Percentiles rank a stretch among this genome's conserved stretches.
Evolutionary conservation across 305 asterid genomes (phyloP).

Genomic region (Withania somnifera): DNA sequence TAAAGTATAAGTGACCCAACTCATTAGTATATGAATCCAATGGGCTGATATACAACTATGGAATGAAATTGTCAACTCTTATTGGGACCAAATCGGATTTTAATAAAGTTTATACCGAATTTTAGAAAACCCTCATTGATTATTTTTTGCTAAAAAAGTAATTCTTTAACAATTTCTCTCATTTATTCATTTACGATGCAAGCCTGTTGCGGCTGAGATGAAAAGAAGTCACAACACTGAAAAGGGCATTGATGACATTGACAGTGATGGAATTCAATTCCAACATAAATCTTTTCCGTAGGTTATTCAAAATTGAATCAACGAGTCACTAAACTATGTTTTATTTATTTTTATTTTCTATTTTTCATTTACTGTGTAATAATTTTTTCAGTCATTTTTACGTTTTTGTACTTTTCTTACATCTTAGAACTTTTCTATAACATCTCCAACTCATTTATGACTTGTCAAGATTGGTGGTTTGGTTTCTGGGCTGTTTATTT

Average conservation of each 20-base stretch:
- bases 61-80: background rate
- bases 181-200: background rate
- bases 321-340: background rate
- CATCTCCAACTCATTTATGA: no score
- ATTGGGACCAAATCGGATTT: background rate
- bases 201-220: background rate
- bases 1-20: background rate
- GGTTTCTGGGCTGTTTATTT: no score
- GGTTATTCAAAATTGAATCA: background rate
- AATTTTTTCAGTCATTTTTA: no score
- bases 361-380: background rate
- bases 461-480: no score
- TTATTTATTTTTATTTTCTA: background rate
- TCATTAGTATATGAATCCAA: background rate
- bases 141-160: background rate
- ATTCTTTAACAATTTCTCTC: background rate
- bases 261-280: background rate
- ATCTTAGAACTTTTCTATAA: no score
- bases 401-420: no score
- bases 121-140: background rate
- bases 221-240: background rate
- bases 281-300: background rate
- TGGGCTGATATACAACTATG: background rate
- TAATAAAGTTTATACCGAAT: background rate
- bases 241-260: background rate